Base-by-base conservation (phyloP, 2,329 filamentous ascomycete species). In the Pseudogymnoascus destructans region DNA sequence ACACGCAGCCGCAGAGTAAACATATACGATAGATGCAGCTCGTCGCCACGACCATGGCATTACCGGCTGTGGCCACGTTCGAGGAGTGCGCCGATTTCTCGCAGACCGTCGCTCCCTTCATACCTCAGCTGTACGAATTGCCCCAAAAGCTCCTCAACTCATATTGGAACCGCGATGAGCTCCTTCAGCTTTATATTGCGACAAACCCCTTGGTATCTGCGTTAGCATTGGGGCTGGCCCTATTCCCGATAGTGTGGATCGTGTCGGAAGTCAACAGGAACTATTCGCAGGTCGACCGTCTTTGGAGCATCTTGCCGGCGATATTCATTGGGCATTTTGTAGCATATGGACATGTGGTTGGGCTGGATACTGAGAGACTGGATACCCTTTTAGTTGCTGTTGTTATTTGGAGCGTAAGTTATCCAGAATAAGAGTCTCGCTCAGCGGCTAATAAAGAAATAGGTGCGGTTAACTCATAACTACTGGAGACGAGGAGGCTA, bases 401-500 rank as follows among this genome's bases (percentile, higher is more conserved):
- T 56, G 72, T 79, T 1, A 65, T 91, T 7, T 98, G 93, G 93
- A 88, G 86, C 71, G 87, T 90, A 74, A 72, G 85, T 68, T 30
- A 8, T 35, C 5, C 40, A 2, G 27, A 19, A 17, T 3, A 27
- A 27, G 13, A 9, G 25, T 49, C 19, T 13, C 36, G 38, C 15
- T 23, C 46, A 25, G 19, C 15, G 33, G 54, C 62, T 64, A 54
- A 63, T 23, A 40, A 25, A 27, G 52, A 13, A 55, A 17, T 64
- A 90, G 87, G 70, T 74, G 59, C 86, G 93, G 9, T 75, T 98
- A 72, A 97, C 92, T 2, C 97, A 81, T 77, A 98, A 98, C 73
- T 98, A 96, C 74, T 95, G 87, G 85, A 86, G 93, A 60, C 95
- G 89, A 71, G 93, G 93, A 36, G 93, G 93, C 21, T 98, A 98